These are phyloP conservation scores for Cercospora zeina DNA, from an alignment of 2,329 filamentous ascomycete genomes.

Conservation along the genomic window DNA sequence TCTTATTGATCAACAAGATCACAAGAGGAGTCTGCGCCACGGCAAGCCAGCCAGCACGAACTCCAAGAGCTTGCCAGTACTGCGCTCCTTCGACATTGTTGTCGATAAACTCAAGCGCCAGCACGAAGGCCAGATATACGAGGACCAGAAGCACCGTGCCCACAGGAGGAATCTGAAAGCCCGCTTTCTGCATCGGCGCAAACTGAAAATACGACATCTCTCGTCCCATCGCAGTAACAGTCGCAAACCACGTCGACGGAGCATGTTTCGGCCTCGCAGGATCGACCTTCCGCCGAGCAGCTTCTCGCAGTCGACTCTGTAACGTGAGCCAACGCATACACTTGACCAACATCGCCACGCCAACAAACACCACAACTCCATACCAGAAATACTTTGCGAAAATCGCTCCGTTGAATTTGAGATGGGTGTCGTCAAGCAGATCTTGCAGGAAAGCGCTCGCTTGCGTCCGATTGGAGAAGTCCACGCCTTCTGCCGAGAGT, in stretches of 20 bases:
- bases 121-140: conserved; percentile 33
- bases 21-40: conserved; percentile 44
- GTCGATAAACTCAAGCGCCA: conserved; percentile 35
- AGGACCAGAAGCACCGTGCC: conserved; percentile 33
- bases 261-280: conserved; percentile 40
- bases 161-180: conserved; percentile 33
- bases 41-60: conserved; percentile 43
- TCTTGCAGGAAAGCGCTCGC: conserved; percentile 41
- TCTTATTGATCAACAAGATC: conserved; percentile 44
- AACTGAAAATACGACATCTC: conserved; percentile 42
- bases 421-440: conserved; percentile 42
- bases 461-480: conserved; percentile 43
- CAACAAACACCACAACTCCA: conserved; percentile 42
- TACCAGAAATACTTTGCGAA: conserved; percentile 46
- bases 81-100: conserved; percentile 32
- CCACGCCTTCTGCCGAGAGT: conserved; percentile 41
- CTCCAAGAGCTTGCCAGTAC: conserved; percentile 34
- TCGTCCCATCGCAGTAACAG: conserved; percentile 40
- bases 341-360: conserved; percentile 39
- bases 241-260: conserved; percentile 34
- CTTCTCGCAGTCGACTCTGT: conserved; percentile 41
- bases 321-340: conserved; percentile 34
- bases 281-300: conserved; percentile 37
- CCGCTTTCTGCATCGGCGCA: conserved; percentile 29
- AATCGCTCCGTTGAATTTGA: conserved; percentile 41